Evolutionary conservation across 352 stramenopile species (phyloP).

Genomic region (Phytophthora idaei): DNA sequence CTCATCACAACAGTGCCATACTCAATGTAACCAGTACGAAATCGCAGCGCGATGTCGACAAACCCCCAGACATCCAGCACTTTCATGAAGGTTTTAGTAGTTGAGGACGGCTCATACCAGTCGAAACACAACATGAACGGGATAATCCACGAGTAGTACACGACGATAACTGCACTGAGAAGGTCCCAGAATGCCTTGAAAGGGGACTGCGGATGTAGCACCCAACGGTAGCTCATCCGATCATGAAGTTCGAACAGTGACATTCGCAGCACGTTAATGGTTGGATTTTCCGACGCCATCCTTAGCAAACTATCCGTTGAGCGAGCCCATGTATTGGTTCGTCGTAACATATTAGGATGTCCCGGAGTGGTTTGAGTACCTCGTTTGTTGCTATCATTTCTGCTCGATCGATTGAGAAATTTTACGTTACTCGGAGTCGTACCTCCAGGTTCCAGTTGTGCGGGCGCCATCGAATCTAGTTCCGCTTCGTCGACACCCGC

Average conservation of each 20-base stretch:
- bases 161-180: conserved; percentile 53
- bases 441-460: not conserved
- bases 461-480: not conserved
- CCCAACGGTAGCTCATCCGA: conserved; percentile 48
- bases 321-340: conserved; percentile 22
- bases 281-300: conserved; percentile 17
- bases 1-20: conserved; percentile 67
- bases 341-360: conserved; percentile 4
- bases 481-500: conserved; percentile 1
- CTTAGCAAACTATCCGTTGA: conserved; percentile 22
- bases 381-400: conserved; percentile 10
- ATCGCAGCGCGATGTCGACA: conserved; percentile 56
- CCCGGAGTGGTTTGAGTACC: conserved; percentile 2
- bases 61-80: conserved; percentile 57
- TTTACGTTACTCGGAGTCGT: conserved; percentile 1
- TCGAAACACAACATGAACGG: conserved; percentile 75
- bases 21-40: conserved; percentile 65
- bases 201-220: conserved; percentile 57
- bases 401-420: conserved; percentile 7
- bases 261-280: conserved; percentile 70
- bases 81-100: conserved; percentile 46
- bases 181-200: conserved; percentile 68
- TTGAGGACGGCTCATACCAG: conserved; percentile 47
- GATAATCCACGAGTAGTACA: conserved; percentile 80
- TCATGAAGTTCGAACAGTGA: conserved; percentile 68